phyloP scores from a whole-genome alignment of 2,329 filamentous ascomycete genomes.

The Pseudocercospora fuligena region DNA sequence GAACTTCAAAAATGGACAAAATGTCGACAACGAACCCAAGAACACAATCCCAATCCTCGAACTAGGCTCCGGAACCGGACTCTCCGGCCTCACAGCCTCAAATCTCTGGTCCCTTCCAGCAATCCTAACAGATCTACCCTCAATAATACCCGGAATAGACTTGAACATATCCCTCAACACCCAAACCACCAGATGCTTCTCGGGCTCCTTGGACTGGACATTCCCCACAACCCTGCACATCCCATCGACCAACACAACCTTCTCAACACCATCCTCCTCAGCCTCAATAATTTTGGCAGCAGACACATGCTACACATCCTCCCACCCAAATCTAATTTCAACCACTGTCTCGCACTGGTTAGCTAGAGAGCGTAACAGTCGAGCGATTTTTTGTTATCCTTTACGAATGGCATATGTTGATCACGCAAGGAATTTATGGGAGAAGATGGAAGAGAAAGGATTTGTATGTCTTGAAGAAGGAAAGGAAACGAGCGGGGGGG shows the following conservation, averaged over 20 bases:
- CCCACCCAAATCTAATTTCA: constrained; percentile 47
- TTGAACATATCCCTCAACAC: constrained; percentile 43
- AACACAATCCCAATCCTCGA: constrained; percentile 38
- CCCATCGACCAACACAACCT: constrained; percentile 13
- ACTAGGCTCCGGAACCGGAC: constrained; percentile 46
- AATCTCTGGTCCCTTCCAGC: constrained; percentile 38
- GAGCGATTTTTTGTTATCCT: constrained; percentile 47
- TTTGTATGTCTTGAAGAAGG: constrained; percentile 45
- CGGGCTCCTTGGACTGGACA: constrained; percentile 47
- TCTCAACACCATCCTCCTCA: constrained; percentile 27
- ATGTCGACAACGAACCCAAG: too few relatives aligned
- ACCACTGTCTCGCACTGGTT: constrained; percentile 46
- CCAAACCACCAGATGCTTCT: constrained; percentile 14
- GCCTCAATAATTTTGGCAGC: constrained; percentile 48
- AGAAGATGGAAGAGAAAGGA: constrained; percentile 43
- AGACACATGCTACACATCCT: constrained; percentile 49
- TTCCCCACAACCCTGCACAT: constrained; percentile 32
- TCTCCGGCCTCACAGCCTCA: constrained; percentile 45
- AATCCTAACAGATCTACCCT: constrained; percentile 43
- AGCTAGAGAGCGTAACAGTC: constrained; percentile 32
- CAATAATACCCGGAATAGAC: constrained; percentile 41
- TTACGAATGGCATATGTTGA: constrained; percentile 50
- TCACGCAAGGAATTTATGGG: constrained; percentile 49
- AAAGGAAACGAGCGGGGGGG: constrained; percentile 35
- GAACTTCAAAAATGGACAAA: too few relatives aligned